Conservation (phyloP, 495 filamentous ascomycete species). For the Xylaria palmicola region DNA sequence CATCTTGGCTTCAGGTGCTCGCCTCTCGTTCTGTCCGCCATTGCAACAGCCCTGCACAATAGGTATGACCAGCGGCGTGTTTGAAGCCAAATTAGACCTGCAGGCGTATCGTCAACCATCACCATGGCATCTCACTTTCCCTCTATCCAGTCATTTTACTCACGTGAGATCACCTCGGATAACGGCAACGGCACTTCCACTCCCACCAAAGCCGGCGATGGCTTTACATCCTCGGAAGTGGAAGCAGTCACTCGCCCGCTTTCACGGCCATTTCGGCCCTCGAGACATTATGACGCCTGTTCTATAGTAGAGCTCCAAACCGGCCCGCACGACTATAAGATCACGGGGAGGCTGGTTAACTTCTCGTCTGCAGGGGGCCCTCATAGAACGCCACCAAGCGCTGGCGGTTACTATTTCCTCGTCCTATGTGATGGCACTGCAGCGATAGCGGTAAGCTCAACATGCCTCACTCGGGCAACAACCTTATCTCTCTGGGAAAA, state of each 20-base stretch:
- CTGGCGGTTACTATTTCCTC: constrained; percentile 51
- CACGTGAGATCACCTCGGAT: constrained; percentile 27
- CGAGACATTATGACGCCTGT: constrained; percentile 49
- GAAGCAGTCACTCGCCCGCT: constrained; percentile 39
- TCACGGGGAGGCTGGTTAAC: constrained; percentile 62
- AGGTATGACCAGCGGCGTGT: no score
- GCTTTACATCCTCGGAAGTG: constrained; percentile 51
- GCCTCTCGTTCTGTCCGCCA: no score
- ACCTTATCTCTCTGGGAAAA: not conserved
- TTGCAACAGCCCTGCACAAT: no score
- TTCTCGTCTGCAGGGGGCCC: constrained; percentile 46
- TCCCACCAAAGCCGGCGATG: constrained; percentile 36
- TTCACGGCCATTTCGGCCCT: constrained; percentile 52
- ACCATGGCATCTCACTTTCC: constrained; percentile 40
- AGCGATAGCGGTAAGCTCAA: constrained; percentile 47
- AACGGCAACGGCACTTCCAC: not conserved
- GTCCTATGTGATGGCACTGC: constrained; percentile 60
- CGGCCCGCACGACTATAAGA: constrained; percentile 51
- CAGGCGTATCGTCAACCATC: not conserved
- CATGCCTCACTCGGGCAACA: not conserved
- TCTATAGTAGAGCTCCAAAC: constrained; percentile 51
- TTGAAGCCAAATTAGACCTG: no score
- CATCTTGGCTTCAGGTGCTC: no score
- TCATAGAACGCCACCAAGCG: constrained; percentile 20
- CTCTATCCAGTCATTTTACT: constrained; percentile 57